These are phyloP conservation scores for Arthrobotrys sinensis DNA, from an alignment of 2,329 filamentous ascomycete genomes.

Conservation along the genomic window DNA sequence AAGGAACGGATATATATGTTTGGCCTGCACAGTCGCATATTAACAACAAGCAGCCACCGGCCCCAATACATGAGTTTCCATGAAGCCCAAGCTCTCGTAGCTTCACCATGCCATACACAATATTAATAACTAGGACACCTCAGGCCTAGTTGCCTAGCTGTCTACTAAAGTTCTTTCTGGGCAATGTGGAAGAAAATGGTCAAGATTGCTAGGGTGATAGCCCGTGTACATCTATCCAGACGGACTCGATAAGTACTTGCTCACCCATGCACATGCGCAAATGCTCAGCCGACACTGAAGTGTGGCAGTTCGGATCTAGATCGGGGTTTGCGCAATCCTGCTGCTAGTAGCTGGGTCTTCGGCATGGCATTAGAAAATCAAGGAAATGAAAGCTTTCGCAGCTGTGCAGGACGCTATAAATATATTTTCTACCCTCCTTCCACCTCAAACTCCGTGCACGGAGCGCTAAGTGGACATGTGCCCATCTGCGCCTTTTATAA, in stretches of 20 bases:
- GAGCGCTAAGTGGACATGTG: slow-evolving; percentile 23
- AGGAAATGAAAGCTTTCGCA: neutral
- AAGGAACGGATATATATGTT: too few relatives aligned
- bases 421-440: slow-evolving; percentile 14
- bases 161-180: neutral
- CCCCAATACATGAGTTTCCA: too few relatives aligned
- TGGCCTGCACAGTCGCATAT: too few relatives aligned
- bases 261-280: neutral
- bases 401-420: slow-evolving; percentile 12
- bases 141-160: too few relatives aligned
- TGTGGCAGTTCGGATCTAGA: slow-evolving; percentile 7
- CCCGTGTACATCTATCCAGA: neutral
- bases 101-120: too few relatives aligned
- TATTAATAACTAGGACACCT: too few relatives aligned
- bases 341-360: neutral
- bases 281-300: slow-evolving; percentile 9
- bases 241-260: slow-evolving; percentile 1
- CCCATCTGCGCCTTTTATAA: slow-evolving; percentile 15
- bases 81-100: too few relatives aligned
- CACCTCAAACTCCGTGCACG: slow-evolving; percentile 6
- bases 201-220: neutral
- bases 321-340: slow-evolving; percentile 24
- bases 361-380: neutral
- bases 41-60: too few relatives aligned
- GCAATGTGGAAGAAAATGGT: neutral